Evolutionary conservation across 73 alveolate species (phyloP).

Genomic region (Symbiodinium natans): DNA sequence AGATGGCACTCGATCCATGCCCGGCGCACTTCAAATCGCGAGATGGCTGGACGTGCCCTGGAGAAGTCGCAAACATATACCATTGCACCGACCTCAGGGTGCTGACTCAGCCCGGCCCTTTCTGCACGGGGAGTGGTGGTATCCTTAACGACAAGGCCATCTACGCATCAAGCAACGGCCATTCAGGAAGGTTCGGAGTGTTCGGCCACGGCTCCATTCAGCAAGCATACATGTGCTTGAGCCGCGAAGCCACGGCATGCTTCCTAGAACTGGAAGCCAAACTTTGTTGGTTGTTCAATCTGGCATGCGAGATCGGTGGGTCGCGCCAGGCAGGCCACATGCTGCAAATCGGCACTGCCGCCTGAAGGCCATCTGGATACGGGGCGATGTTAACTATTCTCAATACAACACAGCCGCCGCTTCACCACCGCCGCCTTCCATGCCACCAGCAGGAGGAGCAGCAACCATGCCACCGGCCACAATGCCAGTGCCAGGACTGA

Average conservation of each 20-base stretch:
- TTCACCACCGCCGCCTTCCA: too few relatives aligned
- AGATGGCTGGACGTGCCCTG: slow-evolving; percentile 20
- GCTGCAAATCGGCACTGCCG: slow-evolving; percentile 17
- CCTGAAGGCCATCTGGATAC: neutral
- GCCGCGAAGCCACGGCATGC: neutral
- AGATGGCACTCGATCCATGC: neutral
- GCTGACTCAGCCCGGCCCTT: neutral
- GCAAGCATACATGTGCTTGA: neutral
- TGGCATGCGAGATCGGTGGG: slow-evolving; percentile 31
- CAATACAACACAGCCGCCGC: too few relatives aligned
- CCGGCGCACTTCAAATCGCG: neutral
- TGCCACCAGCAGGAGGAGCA: too few relatives aligned
- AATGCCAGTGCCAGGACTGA: neutral
- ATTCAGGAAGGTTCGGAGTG: neutral
- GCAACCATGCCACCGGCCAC: neutral
- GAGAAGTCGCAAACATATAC: neutral
- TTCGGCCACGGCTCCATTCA: neutral
- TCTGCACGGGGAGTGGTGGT: neutral
- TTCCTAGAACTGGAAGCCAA: neutral
- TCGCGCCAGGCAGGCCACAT: neutral
- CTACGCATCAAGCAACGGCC: neutral
- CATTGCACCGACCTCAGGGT: neutral
- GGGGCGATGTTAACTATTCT: too few relatives aligned
- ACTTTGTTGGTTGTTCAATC: neutral
- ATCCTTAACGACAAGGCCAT: neutral